Percentiles rank a stretch among this genome's conserved stretches.
These are phyloP conservation scores for Pythium monospermum DNA, from an alignment of 352 stramenopile species.

Conservation along the genomic window DNA sequence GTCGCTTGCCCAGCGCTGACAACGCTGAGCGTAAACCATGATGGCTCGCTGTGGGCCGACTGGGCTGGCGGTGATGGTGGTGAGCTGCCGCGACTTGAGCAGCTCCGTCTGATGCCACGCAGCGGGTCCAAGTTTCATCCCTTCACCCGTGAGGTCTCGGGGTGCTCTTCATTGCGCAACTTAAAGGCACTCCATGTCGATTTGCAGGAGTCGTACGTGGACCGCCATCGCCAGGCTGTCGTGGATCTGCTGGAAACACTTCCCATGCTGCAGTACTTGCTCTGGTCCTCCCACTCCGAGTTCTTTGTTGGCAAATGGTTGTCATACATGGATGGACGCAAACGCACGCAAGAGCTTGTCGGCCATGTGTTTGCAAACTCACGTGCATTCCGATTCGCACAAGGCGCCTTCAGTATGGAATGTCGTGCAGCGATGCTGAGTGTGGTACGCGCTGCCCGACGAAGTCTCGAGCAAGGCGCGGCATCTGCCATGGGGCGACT, in stretches of 20 bases:
- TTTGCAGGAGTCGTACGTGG: neutral
- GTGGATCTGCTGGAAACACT: neutral
- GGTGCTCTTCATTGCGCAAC: neutral
- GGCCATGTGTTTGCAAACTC: too few species aligned
- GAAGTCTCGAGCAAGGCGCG: too few species aligned
- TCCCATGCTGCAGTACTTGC: neutral
- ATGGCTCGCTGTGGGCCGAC: neutral
- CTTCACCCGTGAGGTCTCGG: neutral
- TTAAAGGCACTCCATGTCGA: neutral
- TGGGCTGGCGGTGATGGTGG: neutral
- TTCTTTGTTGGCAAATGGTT: too few species aligned
- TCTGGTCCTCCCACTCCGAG: too few species aligned
- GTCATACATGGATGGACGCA: too few species aligned
- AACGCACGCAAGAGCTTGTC: too few species aligned
- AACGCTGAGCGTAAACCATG: neutral
- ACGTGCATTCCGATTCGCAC: too few species aligned
- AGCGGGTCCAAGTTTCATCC: neutral
- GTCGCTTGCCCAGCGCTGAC: neutral
- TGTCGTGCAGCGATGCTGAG: too few species aligned
- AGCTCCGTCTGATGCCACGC: neutral
- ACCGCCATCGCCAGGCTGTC: neutral
- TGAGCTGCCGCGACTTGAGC: neutral
- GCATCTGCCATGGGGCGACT: too few species aligned
- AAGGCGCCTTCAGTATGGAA: too few species aligned
- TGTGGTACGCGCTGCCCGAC: too few species aligned